Evolutionary conservation across 371 early-diverging fungal genomes (phyloP).

Genomic region (Haplosporangium sp.): DNA sequence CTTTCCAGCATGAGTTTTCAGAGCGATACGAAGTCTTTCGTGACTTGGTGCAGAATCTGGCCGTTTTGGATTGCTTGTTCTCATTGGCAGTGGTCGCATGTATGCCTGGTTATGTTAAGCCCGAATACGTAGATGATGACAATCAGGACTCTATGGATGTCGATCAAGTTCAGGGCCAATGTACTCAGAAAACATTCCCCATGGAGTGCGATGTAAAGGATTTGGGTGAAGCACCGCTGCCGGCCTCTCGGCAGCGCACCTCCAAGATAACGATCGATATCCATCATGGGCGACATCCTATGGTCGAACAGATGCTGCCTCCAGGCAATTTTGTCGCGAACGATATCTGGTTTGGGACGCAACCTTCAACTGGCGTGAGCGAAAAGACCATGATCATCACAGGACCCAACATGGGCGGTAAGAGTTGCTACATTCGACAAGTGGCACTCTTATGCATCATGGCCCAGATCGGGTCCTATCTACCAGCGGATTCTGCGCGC

Average conservation of each 20-base stretch:
- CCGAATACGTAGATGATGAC: conserved; percentile 63
- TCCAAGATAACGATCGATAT: conserved; percentile 51
- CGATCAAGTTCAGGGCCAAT: conserved; percentile 62
- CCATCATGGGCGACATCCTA: conserved; percentile 87
- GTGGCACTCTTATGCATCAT: conserved; percentile 80
- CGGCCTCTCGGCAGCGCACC: conserved; percentile 12
- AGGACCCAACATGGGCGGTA: conserved; percentile 96
- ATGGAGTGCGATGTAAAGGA: neutral
- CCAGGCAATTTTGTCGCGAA: conserved; percentile 76
- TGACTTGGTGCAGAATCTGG: conserved; percentile 69
- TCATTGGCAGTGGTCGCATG: conserved; percentile 74
- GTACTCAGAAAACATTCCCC: no score
- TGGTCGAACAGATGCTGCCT: conserved; percentile 82
- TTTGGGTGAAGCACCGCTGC: neutral
- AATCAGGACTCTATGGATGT: no score
- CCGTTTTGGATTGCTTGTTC: conserved; percentile 80
- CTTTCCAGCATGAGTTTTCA: conserved; percentile 68
- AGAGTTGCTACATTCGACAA: conserved; percentile 91
- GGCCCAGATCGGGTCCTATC: conserved; percentile 95
- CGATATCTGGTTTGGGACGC: conserved; percentile 68
- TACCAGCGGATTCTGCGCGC: conserved; percentile 87
- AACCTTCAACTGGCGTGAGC: neutral
- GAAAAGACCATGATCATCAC: conserved; percentile 59
- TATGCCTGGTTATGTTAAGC: conserved; percentile 78
- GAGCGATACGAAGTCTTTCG: conserved; percentile 73